phyloP scores from a whole-genome alignment of 768 basidiomycete species.

The Steccherinum ochraceum region DNA sequence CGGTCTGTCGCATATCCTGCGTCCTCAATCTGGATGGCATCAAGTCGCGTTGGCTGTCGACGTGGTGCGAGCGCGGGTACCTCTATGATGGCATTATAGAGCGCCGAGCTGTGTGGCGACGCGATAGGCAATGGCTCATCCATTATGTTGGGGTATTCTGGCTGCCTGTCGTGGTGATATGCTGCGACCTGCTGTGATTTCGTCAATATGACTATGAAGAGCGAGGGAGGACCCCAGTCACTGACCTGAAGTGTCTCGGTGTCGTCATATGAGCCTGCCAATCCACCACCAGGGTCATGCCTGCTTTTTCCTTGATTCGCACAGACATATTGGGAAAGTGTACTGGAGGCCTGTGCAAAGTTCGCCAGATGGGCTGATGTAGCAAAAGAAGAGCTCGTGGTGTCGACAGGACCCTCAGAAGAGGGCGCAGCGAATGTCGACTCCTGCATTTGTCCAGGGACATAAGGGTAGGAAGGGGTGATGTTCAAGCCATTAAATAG shows the following conservation, averaged over 20 bases:
- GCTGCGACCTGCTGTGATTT: background rate
- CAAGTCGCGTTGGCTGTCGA: no score
- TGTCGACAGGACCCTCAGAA: no score
- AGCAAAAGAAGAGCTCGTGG: background rate
- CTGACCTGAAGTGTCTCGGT: conserved; percentile 11
- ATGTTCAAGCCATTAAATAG: no score
- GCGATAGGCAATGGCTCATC: background rate
- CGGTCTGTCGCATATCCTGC: no score
- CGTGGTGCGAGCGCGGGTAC: no score
- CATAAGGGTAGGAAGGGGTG: no score
- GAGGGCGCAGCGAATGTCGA: no score
- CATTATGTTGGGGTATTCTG: background rate
- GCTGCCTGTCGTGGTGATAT: background rate
- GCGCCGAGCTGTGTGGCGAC: background rate
- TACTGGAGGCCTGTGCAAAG: background rate
- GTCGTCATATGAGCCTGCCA: conserved; percentile 10
- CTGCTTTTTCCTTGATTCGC: conserved; percentile 16
- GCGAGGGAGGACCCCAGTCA: conserved; percentile 7
- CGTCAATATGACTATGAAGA: conserved; percentile 8
- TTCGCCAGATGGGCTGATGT: background rate
- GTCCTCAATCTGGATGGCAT: no score
- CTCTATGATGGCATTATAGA: background rate
- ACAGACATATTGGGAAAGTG: conserved; percentile 7
- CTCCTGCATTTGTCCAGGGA: no score
- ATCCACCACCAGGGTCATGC: conserved; percentile 14